Conservation (phyloP, 495 filamentous ascomycete genomes). For the Xylaria nigripes region DNA sequence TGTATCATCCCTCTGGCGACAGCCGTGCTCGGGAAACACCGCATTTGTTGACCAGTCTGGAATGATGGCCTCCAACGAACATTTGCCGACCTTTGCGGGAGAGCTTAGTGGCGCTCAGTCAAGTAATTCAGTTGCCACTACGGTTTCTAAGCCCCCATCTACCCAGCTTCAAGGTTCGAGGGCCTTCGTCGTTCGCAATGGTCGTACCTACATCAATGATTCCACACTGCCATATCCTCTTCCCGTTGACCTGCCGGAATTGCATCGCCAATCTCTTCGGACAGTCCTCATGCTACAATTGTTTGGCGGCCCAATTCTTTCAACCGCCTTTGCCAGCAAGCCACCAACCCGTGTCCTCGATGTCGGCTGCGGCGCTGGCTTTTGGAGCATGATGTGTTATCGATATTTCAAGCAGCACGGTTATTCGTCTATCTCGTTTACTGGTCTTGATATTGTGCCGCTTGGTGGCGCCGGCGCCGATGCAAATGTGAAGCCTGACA, state of each 20-base stretch:
- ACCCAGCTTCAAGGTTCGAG: constrained; percentile 29
- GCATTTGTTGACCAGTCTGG: constrained; percentile 4
- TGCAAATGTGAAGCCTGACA: constrained; percentile 34
- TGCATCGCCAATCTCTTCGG: constrained; percentile 78
- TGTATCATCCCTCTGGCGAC: not conserved
- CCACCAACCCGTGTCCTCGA: constrained; percentile 76
- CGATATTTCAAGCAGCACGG: constrained; percentile 60
- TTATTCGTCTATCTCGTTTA: constrained; percentile 56
- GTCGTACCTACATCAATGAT: constrained; percentile 75
- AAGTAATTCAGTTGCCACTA: constrained; percentile 13
- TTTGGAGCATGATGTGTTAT: constrained; percentile 84
- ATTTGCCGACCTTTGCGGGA: constrained; percentile 15
- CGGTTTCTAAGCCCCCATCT: constrained; percentile 10
- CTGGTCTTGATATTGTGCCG: constrained; percentile 75
- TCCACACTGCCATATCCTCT: constrained; percentile 67
- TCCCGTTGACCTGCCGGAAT: constrained; percentile 78
- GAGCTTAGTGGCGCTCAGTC: constrained; percentile 22
- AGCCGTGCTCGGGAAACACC: constrained; percentile 1
- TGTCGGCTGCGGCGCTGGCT: constrained; percentile 77
- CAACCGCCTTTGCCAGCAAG: constrained; percentile 51
- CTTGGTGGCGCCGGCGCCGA: constrained; percentile 55
- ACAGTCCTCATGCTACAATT: constrained; percentile 75
- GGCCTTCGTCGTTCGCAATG: constrained; percentile 64
- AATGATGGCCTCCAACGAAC: constrained; percentile 22
- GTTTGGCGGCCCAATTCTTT: constrained; percentile 71